Base-by-base conservation (phyloP, 345 rosid species). In the Noccaea caerulescens region DNA sequence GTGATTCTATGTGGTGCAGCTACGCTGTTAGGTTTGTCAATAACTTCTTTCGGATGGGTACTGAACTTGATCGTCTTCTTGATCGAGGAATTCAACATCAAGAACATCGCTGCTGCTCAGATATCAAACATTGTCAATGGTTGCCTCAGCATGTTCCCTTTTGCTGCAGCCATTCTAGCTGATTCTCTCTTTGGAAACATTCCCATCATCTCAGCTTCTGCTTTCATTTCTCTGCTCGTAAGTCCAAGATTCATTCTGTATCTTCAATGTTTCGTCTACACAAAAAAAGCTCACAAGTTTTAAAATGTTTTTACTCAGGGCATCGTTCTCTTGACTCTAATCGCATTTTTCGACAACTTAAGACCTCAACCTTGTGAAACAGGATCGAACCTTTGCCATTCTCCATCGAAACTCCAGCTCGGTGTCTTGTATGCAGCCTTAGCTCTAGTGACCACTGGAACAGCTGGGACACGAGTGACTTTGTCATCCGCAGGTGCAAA, bases 21-120 rank as follows among this genome's bases (percentile, higher is more conserved):
- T 55, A 56, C 81, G 0, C 20, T 80, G 10, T 51, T 71, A 38
- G 82, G 86, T 7, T 25, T 82, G 18, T 72, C 75, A 1, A 46
- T 85, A 12, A 78, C 83, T 5, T 59, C 34, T 10, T 66, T 52
- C 9, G 92, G 86, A 37, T 82, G 80, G 77, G 9, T 66, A 5
- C 73, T 80, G 69, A 82, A 80, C 81, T 54, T 84, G 43, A 58
- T 76, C 44, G 83, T 80, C 30, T 77, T 58, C 58, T n/a, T 80
- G 42, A 80, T 77, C 0, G 30, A 80, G 10, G 72, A 74, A 45
- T 80, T 84, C 76, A 77, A 77, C 55, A 52, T 79, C 43, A 72
- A 71, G 66, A 80, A 78, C 51, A 76, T 84, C 1, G 76, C 65
- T 37, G 84, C 88, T 32, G 72, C 85, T 20, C 82, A 84, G 75